Evolutionary conservation across 495 filamentous ascomycete genomes (phyloP).

Genomic region (Corynascus novoguineensis): DNA sequence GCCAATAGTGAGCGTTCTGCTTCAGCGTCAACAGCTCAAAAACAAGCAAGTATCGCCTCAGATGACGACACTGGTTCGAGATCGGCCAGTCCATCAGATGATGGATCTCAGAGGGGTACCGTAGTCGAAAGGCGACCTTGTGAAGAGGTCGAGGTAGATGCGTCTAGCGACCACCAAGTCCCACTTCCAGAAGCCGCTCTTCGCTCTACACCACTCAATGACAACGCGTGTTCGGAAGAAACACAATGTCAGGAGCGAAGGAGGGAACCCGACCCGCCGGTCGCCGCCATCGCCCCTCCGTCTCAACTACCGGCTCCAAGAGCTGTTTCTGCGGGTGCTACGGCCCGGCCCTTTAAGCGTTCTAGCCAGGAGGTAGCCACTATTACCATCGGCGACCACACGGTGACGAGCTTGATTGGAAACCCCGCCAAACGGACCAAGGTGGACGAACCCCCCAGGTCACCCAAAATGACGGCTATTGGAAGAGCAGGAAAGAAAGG

Average conservation of each 20-base stretch:
- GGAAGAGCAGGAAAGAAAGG: slow-evolving; percentile 6
- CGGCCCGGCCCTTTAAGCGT: slow-evolving; percentile 46
- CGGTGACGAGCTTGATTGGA: slow-evolving; percentile 54
- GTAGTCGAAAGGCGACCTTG: background rate
- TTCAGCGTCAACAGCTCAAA: background rate
- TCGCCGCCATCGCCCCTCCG: slow-evolving; percentile 36
- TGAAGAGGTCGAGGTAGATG: background rate
- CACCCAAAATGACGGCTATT: slow-evolving; percentile 13
- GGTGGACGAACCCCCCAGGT: slow-evolving; percentile 2
- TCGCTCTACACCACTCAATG: background rate
- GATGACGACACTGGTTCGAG: background rate
- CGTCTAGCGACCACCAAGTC: background rate
- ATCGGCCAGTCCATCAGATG: background rate
- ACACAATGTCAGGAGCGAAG: slow-evolving; percentile 2
- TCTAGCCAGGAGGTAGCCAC: slow-evolving; percentile 68
- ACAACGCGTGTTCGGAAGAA: background rate
- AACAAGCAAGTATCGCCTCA: background rate
- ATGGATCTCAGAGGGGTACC: background rate
- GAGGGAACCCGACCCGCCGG: slow-evolving; percentile 25
- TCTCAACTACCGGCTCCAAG: slow-evolving; percentile 30
- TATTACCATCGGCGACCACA: slow-evolving; percentile 79
- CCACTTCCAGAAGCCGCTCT: background rate
- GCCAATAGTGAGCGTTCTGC: background rate
- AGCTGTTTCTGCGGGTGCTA: slow-evolving; percentile 14
- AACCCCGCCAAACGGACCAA: slow-evolving; percentile 39